A percentile compares a stretch with the other conserved stretches of the same genome.
These are phyloP conservation scores for Trametes sanguinea DNA, from an alignment of 768 basidiomycete genomes.

Conservation along the genomic window DNA sequence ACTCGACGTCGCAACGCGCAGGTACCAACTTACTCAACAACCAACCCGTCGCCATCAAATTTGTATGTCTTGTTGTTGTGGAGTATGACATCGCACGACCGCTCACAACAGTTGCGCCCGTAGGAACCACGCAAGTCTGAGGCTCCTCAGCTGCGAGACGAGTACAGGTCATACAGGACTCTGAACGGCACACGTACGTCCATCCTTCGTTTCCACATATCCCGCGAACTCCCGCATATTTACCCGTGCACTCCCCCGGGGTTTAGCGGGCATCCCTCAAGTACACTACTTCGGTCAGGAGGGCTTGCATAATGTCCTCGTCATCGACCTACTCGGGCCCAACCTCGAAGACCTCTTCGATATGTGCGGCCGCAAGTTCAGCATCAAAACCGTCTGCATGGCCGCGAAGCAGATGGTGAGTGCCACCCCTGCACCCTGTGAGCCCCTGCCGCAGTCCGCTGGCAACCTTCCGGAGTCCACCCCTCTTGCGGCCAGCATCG, in stretches of 20 bases:
- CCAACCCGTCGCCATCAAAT: conserved; percentile 95
- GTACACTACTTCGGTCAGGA: conserved; percentile 99
- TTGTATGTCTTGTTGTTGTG: conserved; percentile 51
- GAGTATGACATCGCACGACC: neutral
- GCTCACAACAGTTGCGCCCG: conserved; percentile 1
- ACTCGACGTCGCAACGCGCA: conserved; percentile 35
- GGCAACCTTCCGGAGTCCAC: neutral
- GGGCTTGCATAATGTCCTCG: conserved; percentile 94
- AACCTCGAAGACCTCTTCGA: conserved; percentile 98
- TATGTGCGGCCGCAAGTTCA: conserved; percentile 98
- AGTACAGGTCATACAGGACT: conserved; percentile 96
- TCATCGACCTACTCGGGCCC: conserved; percentile 95
- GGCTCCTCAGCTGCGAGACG: conserved; percentile 95
- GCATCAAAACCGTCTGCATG: conserved; percentile 98
- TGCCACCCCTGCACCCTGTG: conserved; percentile 4
- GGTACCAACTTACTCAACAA: conserved; percentile 85
- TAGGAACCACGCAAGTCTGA: conserved; percentile 96
- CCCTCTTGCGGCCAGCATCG: neutral
- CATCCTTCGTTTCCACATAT: conserved; percentile 5
- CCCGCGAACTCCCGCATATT: neutral
- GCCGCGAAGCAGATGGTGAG: conserved; percentile 98
- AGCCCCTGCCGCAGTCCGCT: neutral
- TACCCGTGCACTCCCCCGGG: neutral
- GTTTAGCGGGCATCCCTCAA: conserved; percentile 89
- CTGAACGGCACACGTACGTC: conserved; percentile 83